Base-by-base conservation (phyloP, 139 green algal species). In the Tetraselmis striata region DNA sequence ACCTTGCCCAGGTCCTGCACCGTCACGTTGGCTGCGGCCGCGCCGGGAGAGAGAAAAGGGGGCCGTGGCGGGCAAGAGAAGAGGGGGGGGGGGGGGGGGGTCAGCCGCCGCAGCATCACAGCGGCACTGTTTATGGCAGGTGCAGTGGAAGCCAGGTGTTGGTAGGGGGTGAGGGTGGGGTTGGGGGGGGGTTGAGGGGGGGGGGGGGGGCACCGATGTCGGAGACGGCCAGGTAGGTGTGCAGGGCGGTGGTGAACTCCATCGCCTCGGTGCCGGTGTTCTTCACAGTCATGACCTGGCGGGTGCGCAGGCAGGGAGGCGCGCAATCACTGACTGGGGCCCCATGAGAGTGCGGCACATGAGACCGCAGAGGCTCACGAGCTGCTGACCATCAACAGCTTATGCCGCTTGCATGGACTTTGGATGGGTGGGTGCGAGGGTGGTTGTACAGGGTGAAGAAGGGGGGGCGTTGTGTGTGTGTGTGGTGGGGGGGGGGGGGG, bases 201-300 rank as follows among this genome's bases (percentile, higher is more conserved):
- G 45, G 11, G 45, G 45, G 18, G 45, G 45, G 45, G 45, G 25
- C 31, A 23, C n/a, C 22, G 77, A 93, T 91, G 84, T 85, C 59
- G 27, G 79, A 81, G 23, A 95, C 83, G 0, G 27, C 28, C 75
- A 93, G 93, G 85, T 97, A 97, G n/a, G 93, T 97, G 91, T 97
- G 94, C 76, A 97, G 87, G 1, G 93, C 94, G 1, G 86, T 77
- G 0, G 93, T 96, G 85, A 96, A 95, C 30, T 84, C 28, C 31
- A 97, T 82, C 0, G 81, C 30, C 28, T 79, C 59, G 25, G 27
- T 24, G 26, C 81, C 86, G 0, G 29, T 78, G 80, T 92, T 93
- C 0, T 29, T 28, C 0, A 86, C 84, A 11, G 76, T 28, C 77
- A 92, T 28, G 32, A 28, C 28, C 84, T 89, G 82, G 1, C 5